Evolutionary conservation across 2,329 filamentous ascomycete genomes (phyloP).

Genomic region (Cladorrhinum sp.): DNA sequence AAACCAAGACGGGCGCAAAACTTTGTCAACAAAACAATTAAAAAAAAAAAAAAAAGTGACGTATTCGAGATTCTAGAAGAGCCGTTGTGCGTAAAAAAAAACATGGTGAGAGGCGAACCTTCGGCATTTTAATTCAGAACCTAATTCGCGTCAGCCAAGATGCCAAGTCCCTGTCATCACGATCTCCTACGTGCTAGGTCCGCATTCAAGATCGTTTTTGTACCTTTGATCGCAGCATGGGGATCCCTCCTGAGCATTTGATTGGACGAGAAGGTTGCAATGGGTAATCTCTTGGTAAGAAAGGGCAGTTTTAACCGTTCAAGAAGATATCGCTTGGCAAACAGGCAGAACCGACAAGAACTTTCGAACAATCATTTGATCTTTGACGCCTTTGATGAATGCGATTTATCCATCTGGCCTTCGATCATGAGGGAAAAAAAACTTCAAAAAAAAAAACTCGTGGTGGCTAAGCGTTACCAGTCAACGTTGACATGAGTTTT

Average conservation of each 20-base stretch:
- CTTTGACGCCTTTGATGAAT: too few species aligned
- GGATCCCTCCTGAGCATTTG: not conserved
- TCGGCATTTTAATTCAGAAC: not conserved
- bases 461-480: not conserved
- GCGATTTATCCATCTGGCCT: not conserved
- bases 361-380: not conserved
- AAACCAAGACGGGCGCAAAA: not conserved
- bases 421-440: not conserved
- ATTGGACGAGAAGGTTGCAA: not conserved
- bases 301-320: not conserved
- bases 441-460: too few species aligned
- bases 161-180: not conserved
- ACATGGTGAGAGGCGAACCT: not conserved
- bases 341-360: not conserved
- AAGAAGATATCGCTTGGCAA: not conserved
- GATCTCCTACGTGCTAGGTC: not conserved
- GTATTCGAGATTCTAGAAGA: not conserved
- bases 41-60: not conserved
- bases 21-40: not conserved
- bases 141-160: not conserved
- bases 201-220: not conserved
- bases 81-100: not conserved
- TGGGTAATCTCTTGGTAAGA: not conserved
- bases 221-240: constrained; percentile 1
- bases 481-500: not conserved